Percentiles rank a stretch among this genome's conserved stretches.
Conservation (phyloP, 768 basidiomycete species). For the Boletus tomentosulus region DNA sequence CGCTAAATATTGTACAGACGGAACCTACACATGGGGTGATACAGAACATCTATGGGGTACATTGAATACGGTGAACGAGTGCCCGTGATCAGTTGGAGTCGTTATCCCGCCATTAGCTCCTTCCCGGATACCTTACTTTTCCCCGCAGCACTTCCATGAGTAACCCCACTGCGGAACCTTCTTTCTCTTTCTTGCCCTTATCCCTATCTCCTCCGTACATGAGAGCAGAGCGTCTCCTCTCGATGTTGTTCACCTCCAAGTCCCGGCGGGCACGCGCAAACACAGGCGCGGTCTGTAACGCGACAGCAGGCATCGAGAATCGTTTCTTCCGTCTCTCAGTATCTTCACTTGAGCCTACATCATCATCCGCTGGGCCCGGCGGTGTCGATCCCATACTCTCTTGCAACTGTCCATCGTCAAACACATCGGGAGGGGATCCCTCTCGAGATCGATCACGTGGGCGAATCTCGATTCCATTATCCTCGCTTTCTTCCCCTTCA, state of each 20-base stretch:
- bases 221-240: conserved; percentile 53
- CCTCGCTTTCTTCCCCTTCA: not conserved
- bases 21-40: not conserved
- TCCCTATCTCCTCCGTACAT: conserved; percentile 43
- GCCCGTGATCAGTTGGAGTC: too few species aligned
- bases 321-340: conserved; percentile 61
- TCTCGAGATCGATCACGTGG: not conserved
- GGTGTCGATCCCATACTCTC: not conserved
- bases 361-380: conserved; percentile 1
- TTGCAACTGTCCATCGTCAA: not conserved
- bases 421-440: not conserved
- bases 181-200: conserved; percentile 17
- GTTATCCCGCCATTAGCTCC: conserved; percentile 2
- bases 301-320: conserved; percentile 75
- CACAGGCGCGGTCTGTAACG: conserved; percentile 67
- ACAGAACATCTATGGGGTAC: not conserved
- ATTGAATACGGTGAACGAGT: not conserved
- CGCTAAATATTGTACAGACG: not conserved
- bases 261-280: conserved; percentile 47
- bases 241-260: conserved; percentile 9
- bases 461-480: conserved; percentile 1
- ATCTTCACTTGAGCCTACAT: conserved; percentile 44
- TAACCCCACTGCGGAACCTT: conserved; percentile 27
- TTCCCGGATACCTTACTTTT: conserved; percentile 21
- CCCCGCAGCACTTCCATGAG: conserved; percentile 31